Evolutionary conservation across 805 yeast species (phyloP).

Genomic region (Candida chilensis): DNA sequence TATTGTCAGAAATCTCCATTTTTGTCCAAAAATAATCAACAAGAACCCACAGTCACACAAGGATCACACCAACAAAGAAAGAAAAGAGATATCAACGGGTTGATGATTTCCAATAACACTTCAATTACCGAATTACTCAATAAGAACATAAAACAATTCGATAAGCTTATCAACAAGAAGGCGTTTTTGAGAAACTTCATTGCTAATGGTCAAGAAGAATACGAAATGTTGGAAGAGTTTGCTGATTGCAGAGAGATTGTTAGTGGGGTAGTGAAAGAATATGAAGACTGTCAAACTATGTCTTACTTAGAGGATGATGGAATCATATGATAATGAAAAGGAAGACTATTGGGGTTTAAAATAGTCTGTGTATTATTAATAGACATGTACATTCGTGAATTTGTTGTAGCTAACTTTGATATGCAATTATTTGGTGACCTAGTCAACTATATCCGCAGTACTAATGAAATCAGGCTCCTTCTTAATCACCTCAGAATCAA

Average conservation of each 20-base stretch:
- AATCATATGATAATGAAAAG: no score
- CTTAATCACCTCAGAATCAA: constrained; percentile 6
- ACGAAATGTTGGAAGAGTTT: constrained; percentile 38
- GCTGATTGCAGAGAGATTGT: constrained; percentile 40
- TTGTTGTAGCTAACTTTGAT: no score
- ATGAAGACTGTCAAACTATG: constrained; percentile 27
- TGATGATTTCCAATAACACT: constrained; percentile 79
- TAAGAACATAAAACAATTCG: constrained; percentile 68
- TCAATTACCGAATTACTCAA: constrained; percentile 59
- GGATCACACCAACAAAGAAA: constrained; percentile 3
- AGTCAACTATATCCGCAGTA: constrained; percentile 33
- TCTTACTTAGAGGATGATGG: constrained; percentile 39
- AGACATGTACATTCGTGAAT: no score
- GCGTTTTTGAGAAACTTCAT: constrained; percentile 81
- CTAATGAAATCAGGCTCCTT: constrained; percentile 4
- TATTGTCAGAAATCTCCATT: constrained; percentile 68
- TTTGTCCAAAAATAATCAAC: constrained; percentile 10
- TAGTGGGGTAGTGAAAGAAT: constrained; percentile 35
- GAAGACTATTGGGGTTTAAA: no score
- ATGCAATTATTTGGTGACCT: constrained; percentile 1
- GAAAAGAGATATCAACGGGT: constrained; percentile 44
- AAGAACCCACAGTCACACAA: constrained; percentile 28
- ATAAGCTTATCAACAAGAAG: constrained; percentile 63
- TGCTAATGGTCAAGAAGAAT: constrained; percentile 29
- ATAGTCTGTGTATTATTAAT: no score